Conservation (phyloP, 164 flowering plant genomes). For the Dillenia turbinata region DNA sequence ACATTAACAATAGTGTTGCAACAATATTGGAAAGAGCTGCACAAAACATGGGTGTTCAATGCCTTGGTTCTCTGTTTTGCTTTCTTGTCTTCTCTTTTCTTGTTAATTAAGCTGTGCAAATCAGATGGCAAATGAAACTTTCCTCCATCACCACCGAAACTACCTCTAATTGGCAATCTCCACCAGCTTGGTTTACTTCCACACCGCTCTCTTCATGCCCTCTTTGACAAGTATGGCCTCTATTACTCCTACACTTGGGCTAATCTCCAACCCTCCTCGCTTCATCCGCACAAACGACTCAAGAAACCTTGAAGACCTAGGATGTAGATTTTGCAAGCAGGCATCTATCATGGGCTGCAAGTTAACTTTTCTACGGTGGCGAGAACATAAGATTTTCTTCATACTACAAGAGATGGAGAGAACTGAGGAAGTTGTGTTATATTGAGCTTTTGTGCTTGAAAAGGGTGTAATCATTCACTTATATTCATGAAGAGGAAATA, state of each 20-base stretch:
- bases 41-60: too few relatives aligned
- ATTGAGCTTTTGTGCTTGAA: constrained; percentile 20
- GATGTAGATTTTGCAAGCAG: constrained; percentile 18
- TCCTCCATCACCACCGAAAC: background rate
- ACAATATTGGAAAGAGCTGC: too few relatives aligned
- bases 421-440: constrained; percentile 16
- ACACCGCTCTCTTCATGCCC: constrained; percentile 21
- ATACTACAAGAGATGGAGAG: constrained; percentile 28
- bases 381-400: constrained; percentile 18
- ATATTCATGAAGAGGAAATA: constrained; percentile 21
- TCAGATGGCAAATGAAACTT: too few relatives aligned
- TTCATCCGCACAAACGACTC: constrained; percentile 22
- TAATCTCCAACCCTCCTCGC: constrained; percentile 16
- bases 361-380: constrained; percentile 5
- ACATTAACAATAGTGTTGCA: too few relatives aligned
- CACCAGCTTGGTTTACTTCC: constrained; percentile 13
- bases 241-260: constrained; percentile 24
- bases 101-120: too few relatives aligned
- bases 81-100: too few relatives aligned
- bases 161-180: constrained; percentile 3
- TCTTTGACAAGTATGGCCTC: constrained; percentile 26
- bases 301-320: constrained; percentile 15
- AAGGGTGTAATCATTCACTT: constrained; percentile 17
- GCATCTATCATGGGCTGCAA: background rate
- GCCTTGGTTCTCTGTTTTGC: too few relatives aligned